Conservation (phyloP, 2,329 filamentous ascomycete species). For the Seiridium unicorne region DNA sequence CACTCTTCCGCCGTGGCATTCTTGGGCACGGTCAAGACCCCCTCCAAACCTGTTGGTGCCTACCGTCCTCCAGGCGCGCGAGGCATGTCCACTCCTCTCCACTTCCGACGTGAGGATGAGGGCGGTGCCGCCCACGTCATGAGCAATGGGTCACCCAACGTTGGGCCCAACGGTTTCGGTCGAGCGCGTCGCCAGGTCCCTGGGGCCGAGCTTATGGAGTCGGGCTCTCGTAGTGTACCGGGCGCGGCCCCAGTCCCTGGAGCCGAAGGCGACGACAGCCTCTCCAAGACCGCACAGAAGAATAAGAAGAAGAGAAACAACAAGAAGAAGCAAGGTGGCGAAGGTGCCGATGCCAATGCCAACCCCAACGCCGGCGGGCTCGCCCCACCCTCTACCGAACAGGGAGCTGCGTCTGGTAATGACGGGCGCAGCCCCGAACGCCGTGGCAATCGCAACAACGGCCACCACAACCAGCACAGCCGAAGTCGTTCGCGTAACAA, state of each 20-base stretch:
- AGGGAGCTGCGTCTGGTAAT: conserved; percentile 41
- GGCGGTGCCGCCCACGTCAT: conserved; percentile 83
- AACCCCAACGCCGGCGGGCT: conserved; percentile 33
- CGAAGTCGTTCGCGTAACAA: conserved; percentile 54
- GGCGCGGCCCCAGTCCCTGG: conserved; percentile 63
- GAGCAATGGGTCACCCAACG: conserved; percentile 73
- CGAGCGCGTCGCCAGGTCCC: conserved; percentile 75
- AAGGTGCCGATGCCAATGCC: conserved; percentile 48
- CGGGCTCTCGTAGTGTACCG: conserved; percentile 62
- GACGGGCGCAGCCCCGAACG: conserved; percentile 67
- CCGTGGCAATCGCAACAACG: conserved; percentile 54
- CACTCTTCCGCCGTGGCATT: conserved; percentile 83
- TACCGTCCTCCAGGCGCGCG: conserved; percentile 94
- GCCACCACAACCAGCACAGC: conserved; percentile 46
- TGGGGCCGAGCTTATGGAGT: conserved; percentile 68
- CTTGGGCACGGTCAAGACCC: conserved; percentile 84
- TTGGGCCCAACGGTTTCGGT: conserved; percentile 77
- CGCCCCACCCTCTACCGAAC: conserved; percentile 43
- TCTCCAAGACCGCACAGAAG: conserved; percentile 85
- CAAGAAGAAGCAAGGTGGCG: conserved; percentile 84
- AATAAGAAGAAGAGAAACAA: conserved; percentile 97
- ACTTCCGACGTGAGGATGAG: conserved; percentile 97
- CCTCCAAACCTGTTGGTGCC: conserved; percentile 94
- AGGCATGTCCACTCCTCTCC: conserved; percentile 81
- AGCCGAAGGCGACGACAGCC: conserved; percentile 65